Conservation (phyloP, 257 asterid species). For the Solanum phureja region DNA sequence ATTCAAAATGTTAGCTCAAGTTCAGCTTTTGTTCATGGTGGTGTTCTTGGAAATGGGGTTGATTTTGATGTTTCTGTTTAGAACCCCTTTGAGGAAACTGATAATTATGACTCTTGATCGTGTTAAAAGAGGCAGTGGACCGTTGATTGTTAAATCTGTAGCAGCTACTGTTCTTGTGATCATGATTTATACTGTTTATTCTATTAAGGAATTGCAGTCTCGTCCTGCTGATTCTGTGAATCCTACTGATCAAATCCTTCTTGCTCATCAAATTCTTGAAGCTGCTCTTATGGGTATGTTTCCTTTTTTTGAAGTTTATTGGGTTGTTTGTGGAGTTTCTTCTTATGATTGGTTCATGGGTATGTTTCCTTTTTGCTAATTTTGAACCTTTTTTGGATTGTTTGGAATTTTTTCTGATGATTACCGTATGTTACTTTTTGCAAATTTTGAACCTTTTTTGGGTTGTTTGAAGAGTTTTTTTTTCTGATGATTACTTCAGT, state of each 20-base stretch:
- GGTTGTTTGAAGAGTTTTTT: neutral
- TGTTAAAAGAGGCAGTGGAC: conserved; percentile 28
- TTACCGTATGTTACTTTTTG: too few species aligned
- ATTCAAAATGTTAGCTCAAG: conserved; percentile 13
- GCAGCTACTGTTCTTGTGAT: conserved; percentile 20
- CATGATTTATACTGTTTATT: conserved; percentile 18
- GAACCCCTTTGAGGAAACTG: conserved; percentile 33
- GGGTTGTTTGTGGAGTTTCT: neutral
- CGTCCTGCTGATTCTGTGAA: conserved; percentile 14
- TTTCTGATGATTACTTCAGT: too few species aligned
- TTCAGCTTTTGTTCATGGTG: conserved; percentile 14
- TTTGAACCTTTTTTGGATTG: neutral
- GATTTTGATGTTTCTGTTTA: conserved; percentile 19
- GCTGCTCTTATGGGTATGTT: conserved; percentile 14
- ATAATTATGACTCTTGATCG: conserved; percentile 26
- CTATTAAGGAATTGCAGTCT: conserved; percentile 10
- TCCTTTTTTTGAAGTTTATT: neutral
- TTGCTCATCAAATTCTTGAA: conserved; percentile 6
- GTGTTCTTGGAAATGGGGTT: conserved; percentile 22
- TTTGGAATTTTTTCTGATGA: neutral
- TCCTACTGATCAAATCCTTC: conserved; percentile 15
- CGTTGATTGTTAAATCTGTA: conserved; percentile 26
- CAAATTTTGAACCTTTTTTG: neutral
- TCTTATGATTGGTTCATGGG: neutral
- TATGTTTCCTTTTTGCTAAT: neutral